Evolutionary conservation across 176 grass and related monocot species (phyloP).

Genomic region (Juncus inflexus): DNA sequence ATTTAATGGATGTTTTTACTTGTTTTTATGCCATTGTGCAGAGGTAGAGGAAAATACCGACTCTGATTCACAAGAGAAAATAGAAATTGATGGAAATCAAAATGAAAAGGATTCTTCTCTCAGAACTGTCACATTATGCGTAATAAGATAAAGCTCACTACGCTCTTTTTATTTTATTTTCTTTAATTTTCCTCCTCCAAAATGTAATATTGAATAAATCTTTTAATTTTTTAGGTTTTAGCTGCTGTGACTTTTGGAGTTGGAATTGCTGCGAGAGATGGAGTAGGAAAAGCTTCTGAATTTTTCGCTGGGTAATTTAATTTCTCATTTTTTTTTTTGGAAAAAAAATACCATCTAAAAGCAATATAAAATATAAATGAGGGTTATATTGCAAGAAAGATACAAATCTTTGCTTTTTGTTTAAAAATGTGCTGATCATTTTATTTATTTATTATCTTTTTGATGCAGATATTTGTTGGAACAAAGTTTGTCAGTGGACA

Average conservation of each 20-base stretch:
- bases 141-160: constrained; percentile 3
- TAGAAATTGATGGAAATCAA: constrained; percentile 23
- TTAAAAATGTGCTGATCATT: neutral
- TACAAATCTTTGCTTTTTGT: neutral
- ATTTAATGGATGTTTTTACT: too few species aligned
- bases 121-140: constrained; percentile 49
- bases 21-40: constrained; percentile 8
- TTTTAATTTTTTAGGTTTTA: constrained; percentile 42
- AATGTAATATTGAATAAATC: constrained; percentile 2
- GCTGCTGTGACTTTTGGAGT: constrained; percentile 69
- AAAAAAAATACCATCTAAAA: constrained; percentile 2
- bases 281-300: constrained; percentile 69
- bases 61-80: constrained; percentile 25
- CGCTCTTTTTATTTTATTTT: neutral
- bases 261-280: constrained; percentile 64
- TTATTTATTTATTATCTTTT: constrained; percentile 22
- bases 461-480: constrained; percentile 84
- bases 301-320: constrained; percentile 81
- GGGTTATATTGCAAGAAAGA: neutral
- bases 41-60: constrained; percentile 20
- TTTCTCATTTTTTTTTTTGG: constrained; percentile 19
- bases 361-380: neutral
- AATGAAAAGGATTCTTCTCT: constrained; percentile 31
- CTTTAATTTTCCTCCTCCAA: constrained; percentile 1
- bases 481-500: constrained; percentile 96